Base-by-base conservation (phyloP, 345 rosid genomes). In the Aquilaria sinensis region DNA sequence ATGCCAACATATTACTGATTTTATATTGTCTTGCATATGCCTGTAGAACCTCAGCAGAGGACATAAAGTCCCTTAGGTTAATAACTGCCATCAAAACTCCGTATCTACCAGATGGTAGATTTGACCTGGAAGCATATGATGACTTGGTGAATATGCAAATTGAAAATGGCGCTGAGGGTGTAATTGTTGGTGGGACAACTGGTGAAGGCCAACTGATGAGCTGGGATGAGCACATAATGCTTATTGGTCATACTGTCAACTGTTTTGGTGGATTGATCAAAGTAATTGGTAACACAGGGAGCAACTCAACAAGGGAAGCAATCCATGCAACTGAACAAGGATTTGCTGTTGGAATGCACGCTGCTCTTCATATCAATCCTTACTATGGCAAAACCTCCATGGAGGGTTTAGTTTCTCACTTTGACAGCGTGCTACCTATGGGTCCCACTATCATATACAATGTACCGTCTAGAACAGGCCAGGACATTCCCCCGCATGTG, bases 141-240 rank as follows among this genome's bases (percentile, higher is more conserved):
- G 83, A 67, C 41, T 74, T 90, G 75, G 81, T 93, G 62, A 77
- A 88, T 70, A 77, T 73, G 70, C 98, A 93, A 77, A 84, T 88
- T 7, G 71, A 51, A 51, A 66, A 77, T 64, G 92, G 94, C 2
- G 92, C 72, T 9, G 92, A 88, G 80, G 96, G 90, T 72, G 82
- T 90, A 59, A 83, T 93, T 13, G 94, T 93, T 49, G 96, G 96
- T 9, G 98, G 97, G 55, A 87, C 96, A 58, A 90, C 98, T 0
- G 98, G 96, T 37, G 98, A 93, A 76, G 98, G 98, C 12, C 97
- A 90, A 30, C 60, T 90, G 53, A 93, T 90, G 96, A 87, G 94
- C 72, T 90, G 97, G 98, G 97, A 93, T 30, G 97, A 93, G 56
- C 97, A 93, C 72, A 83, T 90, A 65, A 88, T 81, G 92, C 96